phyloP scores from a whole-genome alignment of 139 green algal species.

The Chlamydomonas sp. region DNA sequence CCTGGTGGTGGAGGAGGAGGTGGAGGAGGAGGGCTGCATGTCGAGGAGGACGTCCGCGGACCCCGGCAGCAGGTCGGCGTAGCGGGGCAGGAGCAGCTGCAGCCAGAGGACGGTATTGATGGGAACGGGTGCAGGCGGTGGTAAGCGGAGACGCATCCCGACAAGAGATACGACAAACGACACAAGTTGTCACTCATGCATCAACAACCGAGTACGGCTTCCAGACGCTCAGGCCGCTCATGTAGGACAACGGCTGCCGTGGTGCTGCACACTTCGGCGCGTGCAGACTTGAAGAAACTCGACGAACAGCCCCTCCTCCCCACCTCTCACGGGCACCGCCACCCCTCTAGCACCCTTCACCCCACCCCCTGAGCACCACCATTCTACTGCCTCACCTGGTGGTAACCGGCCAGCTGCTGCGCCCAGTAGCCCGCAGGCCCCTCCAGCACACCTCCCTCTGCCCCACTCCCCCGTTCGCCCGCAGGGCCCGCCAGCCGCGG shows the following conservation, averaged over 20 bases:
- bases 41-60: neutral
- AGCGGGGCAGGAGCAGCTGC: slow-evolving; percentile 8
- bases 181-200: no score
- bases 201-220: no score
- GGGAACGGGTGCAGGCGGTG: neutral
- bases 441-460: neutral
- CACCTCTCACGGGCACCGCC: neutral
- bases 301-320: neutral
- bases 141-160: neutral
- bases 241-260: no score
- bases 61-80: neutral
- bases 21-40: neutral
- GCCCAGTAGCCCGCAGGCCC: slow-evolving; percentile 1
- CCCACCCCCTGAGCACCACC: neutral
- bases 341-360: neutral
- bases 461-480: neutral
- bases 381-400: neutral
- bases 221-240: no score
- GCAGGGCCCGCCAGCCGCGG: neutral
- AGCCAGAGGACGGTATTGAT: no score
- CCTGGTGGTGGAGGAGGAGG: neutral
- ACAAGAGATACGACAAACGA: no score
- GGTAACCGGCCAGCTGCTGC: slow-evolving; percentile 6
- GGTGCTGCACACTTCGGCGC: neutral
- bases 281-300: neutral